Conservation (phyloP, 768 basidiomycete species). For the Candolleomyces aberdarensis region DNA sequence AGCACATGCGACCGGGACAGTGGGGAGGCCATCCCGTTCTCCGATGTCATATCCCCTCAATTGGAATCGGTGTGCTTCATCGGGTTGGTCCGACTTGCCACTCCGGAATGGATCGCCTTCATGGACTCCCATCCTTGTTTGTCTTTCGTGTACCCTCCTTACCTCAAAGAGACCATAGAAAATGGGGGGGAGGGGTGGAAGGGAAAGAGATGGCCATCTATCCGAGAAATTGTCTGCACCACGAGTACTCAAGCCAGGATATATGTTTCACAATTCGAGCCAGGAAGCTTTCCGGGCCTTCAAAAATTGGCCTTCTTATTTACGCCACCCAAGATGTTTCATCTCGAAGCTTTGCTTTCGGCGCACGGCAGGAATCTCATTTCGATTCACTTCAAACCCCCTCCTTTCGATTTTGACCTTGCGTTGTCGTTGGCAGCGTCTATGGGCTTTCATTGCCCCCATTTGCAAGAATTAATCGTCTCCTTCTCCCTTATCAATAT, state of each 20-base stretch:
- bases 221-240: neutral
- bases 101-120: neutral
- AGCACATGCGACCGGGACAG: neutral
- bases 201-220: neutral
- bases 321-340: neutral
- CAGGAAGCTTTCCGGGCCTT: neutral
- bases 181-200: neutral
- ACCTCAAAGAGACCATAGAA: neutral
- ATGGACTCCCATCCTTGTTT: neutral
- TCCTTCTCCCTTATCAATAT: no score
- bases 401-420: neutral
- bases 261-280: neutral
- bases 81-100: neutral
- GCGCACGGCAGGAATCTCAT: neutral
- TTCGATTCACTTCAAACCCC: neutral
- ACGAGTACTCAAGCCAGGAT: neutral
- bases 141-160: neutral
- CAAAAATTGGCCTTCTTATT: neutral
- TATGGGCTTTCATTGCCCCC: neutral
- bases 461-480: neutral
- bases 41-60: neutral
- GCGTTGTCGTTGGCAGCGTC: neutral
- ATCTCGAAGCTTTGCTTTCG: neutral
- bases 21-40: neutral
- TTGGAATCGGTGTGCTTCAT: neutral